Conservation (phyloP, 805 yeast genomes). For the Vanderwaltozyma polyspora region DNA sequence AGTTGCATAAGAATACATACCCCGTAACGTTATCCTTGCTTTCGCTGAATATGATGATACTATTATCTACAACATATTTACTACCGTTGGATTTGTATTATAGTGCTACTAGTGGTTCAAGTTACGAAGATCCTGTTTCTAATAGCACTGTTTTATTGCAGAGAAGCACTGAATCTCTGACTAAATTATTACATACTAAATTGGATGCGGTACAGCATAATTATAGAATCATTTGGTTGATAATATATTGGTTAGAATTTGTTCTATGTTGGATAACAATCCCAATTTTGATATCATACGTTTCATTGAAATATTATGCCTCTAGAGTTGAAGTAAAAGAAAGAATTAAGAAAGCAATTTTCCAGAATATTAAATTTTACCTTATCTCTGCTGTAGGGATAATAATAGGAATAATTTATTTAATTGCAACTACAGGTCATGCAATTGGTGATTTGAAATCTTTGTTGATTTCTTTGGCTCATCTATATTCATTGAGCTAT, state of each 20-base stretch:
- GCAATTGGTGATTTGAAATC: constrained; percentile 20
- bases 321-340: constrained; percentile 8
- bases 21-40: constrained; percentile 15
- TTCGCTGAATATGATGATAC: constrained; percentile 17
- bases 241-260: constrained; percentile 24
- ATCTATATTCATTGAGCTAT: constrained; percentile 23
- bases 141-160: too few species aligned
- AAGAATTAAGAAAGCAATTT: constrained; percentile 15
- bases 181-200: too few species aligned
- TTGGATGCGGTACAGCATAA: too few species aligned
- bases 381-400: constrained; percentile 15
- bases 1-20: constrained; percentile 17
- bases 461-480: constrained; percentile 22
- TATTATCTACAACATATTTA: constrained; percentile 20
- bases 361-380: constrained; percentile 23
- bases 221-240: constrained; percentile 15
- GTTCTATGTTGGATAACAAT: constrained; percentile 23
- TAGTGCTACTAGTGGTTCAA: too few species aligned
- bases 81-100: constrained; percentile 21
- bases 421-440: constrained; percentile 18
- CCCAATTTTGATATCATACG: constrained; percentile 25
- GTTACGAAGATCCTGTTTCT: too few species aligned
- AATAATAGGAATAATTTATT: constrained; percentile 16
- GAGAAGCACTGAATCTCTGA: too few species aligned
- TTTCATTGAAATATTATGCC: constrained; percentile 18